Percentiles rank a stretch among this genome's conserved stretches.
These are phyloP conservation scores for Lagenaria siceraria DNA, from an alignment of 306 rosid species.

Conservation along the genomic window DNA sequence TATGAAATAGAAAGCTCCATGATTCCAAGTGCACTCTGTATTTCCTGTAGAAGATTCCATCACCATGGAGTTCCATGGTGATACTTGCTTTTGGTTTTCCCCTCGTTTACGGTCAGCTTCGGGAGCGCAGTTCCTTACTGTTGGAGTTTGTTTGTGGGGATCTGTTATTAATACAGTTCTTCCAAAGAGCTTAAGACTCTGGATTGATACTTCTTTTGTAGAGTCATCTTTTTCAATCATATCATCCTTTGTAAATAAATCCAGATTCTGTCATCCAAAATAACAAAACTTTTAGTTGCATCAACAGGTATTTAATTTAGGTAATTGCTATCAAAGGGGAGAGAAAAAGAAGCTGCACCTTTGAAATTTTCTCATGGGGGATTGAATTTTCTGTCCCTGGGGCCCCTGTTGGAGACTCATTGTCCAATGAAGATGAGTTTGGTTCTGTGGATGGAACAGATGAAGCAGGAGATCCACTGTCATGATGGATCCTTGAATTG, in stretches of 20 bases:
- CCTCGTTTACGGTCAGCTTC: neutral
- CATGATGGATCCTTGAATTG: slow-evolving; percentile 33
- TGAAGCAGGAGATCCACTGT: slow-evolving; percentile 48
- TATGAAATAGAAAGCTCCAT: slow-evolving; percentile 12
- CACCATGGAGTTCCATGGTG: neutral
- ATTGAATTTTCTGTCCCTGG: slow-evolving; percentile 11
- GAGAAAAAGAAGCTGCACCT: slow-evolving; percentile 29
- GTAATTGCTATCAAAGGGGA: slow-evolving; percentile 6
- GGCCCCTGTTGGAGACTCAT: slow-evolving; percentile 19
- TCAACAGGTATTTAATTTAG: neutral
- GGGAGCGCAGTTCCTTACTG: neutral
- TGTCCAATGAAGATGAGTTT: slow-evolving; percentile 25
- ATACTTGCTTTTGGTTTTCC: neutral
- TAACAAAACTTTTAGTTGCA: slow-evolving; percentile 3
- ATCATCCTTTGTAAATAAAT: slow-evolving; percentile 21
- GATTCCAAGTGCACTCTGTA: slow-evolving; percentile 11
- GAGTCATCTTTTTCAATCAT: slow-evolving; percentile 18
- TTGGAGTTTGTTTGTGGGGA: slow-evolving; percentile 9
- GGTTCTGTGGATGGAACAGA: slow-evolving; percentile 20
- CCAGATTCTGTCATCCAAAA: slow-evolving; percentile 30
- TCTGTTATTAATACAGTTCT: slow-evolving; percentile 38
- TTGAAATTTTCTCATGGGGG: slow-evolving; percentile 17
- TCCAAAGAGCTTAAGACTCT: slow-evolving; percentile 67
- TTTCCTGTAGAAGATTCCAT: slow-evolving; percentile 4
- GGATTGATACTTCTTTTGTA: slow-evolving; percentile 24